phyloP scores from a whole-genome alignment of 2,329 filamentous ascomycete genomes.

The Cercospora berteroae region DNA sequence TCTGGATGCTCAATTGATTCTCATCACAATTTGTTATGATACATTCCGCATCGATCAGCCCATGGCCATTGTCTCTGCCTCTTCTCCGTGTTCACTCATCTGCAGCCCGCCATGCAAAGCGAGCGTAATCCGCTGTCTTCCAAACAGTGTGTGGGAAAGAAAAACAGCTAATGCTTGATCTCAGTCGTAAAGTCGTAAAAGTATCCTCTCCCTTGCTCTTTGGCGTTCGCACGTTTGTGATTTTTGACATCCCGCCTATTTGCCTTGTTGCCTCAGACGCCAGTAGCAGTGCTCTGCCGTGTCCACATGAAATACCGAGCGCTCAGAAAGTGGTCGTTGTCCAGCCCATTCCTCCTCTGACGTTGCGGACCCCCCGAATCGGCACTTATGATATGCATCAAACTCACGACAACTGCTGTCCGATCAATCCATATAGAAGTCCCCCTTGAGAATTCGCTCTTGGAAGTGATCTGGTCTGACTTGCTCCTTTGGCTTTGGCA shows the following conservation, averaged over 20 bases:
- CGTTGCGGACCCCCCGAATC: neutral
- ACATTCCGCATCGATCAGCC: neutral
- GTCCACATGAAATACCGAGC: neutral
- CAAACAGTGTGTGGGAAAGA: neutral
- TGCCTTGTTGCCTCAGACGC: neutral
- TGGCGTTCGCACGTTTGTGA: neutral
- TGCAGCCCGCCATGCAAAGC: neutral
- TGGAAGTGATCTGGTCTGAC: conserved; percentile 81
- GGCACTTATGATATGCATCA: neutral
- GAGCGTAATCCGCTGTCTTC: neutral
- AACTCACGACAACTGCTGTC: conserved; percentile 39
- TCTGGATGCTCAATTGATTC: neutral
- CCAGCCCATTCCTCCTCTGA: neutral
- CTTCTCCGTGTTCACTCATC: neutral
- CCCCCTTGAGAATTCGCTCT: conserved; percentile 93
- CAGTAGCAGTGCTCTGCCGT: neutral
- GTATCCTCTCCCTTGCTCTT: neutral
- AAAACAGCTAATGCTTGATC: neutral
- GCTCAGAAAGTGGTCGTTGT: neutral
- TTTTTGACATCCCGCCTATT: neutral
- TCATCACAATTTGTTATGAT: conserved; percentile 5
- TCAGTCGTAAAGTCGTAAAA: conserved; percentile 10
- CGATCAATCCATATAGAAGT: conserved; percentile 84
- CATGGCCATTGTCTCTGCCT: neutral
- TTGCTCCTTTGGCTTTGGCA: conserved; percentile 58